phyloP scores from a whole-genome alignment of 1,284 basidiomycete genomes.

The Cryptococcus neoformans region DNA sequence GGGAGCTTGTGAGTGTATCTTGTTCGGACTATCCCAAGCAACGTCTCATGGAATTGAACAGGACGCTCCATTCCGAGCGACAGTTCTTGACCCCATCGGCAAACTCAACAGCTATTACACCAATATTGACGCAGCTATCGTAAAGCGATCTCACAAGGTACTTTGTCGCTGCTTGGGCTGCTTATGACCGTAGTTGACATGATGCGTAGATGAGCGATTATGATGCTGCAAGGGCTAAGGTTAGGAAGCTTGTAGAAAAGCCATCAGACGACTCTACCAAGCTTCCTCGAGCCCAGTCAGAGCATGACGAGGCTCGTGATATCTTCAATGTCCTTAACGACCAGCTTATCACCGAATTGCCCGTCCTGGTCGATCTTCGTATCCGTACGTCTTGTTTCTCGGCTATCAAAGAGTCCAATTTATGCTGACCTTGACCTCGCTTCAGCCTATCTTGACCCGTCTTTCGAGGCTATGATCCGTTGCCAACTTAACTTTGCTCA shows the following conservation, averaged over 20 bases:
- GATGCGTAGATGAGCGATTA: constrained; percentile 79
- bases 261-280: constrained; percentile 90
- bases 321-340: constrained; percentile 92
- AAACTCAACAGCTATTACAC: constrained; percentile 97
- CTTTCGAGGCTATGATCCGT: constrained; percentile 98
- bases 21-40: background rate
- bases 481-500: constrained; percentile 97
- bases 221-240: constrained; percentile 82
- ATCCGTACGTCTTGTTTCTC: constrained; percentile 58
- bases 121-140: constrained; percentile 87
- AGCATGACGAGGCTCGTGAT: constrained; percentile 89
- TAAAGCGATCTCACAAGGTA: constrained; percentile 96
- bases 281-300: constrained; percentile 87
- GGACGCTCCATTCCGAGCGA: constrained; percentile 92
- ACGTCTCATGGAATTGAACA: constrained; percentile 39
- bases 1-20: constrained; percentile 68
- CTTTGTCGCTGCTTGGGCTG: constrained; percentile 4
- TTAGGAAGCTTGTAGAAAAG: constrained; percentile 88
- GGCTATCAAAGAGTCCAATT: background rate
- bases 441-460: constrained; percentile 83
- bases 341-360: constrained; percentile 86
- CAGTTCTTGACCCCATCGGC: constrained; percentile 90
- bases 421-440: background rate
- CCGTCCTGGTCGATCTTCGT: constrained; percentile 87
- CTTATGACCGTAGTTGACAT: background rate